A percentile compares a stretch with the other conserved stretches of the same genome.
Conservation (phyloP, 768 basidiomycete species). For the Serpula lacrymans region DNA sequence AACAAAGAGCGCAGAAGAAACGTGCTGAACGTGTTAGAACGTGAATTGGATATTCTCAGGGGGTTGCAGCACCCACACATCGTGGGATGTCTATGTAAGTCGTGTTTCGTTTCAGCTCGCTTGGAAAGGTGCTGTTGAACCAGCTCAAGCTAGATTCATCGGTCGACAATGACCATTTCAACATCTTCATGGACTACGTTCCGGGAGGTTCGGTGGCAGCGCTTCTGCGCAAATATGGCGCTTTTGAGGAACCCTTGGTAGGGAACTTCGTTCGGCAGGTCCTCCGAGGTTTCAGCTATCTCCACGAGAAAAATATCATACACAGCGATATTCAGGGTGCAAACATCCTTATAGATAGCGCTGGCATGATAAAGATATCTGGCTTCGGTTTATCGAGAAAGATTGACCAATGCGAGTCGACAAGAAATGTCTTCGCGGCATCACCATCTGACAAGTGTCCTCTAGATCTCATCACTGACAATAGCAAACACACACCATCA, state of each 20-base stretch:
- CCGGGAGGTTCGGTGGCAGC: slow-evolving; percentile 94
- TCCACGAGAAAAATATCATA: slow-evolving; percentile 92
- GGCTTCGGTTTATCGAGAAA: slow-evolving; percentile 98
- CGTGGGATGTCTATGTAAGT: slow-evolving; percentile 94
- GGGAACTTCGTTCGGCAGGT: slow-evolving; percentile 93
- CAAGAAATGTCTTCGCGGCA: too few relatives aligned
- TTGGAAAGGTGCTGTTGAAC: neutral
- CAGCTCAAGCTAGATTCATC: slow-evolving; percentile 83
- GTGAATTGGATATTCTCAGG: slow-evolving; percentile 92
- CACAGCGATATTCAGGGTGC: slow-evolving; percentile 99
- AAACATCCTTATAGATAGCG: slow-evolving; percentile 98
- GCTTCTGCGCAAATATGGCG: slow-evolving; percentile 84
- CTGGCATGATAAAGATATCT: slow-evolving; percentile 97
- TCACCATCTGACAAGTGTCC: too few relatives aligned
- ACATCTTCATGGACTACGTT: slow-evolving; percentile 97
- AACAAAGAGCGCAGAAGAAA: slow-evolving; percentile 92
- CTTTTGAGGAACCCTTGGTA: slow-evolving; percentile 90
- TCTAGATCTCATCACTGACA: slow-evolving; percentile 51
- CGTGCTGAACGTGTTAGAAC: slow-evolving; percentile 89
- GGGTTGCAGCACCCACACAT: slow-evolving; percentile 94
- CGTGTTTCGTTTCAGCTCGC: neutral
- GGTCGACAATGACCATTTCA: slow-evolving; percentile 83
- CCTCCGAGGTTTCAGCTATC: slow-evolving; percentile 80
- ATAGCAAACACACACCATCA: slow-evolving; percentile 83
- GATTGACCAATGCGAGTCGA: slow-evolving; percentile 92